A percentile compares a stretch with the other conserved stretches of the same genome.
These are phyloP conservation scores for Agaricales sp. DNA, from an alignment of 1,284 basidiomycete genomes.

Conservation along the genomic window DNA sequence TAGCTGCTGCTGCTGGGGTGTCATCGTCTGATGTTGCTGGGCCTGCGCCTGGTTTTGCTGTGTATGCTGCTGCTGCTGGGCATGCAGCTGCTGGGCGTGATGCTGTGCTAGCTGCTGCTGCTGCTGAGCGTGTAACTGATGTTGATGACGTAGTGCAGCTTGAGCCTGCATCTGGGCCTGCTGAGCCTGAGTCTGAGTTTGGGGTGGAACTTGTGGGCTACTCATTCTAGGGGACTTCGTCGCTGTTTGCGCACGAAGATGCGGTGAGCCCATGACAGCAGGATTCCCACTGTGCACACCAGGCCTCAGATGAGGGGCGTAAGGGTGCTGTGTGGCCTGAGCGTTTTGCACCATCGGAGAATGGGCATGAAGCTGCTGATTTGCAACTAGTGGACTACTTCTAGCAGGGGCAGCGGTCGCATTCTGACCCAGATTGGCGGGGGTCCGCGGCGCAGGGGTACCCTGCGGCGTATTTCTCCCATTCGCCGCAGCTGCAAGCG, in stretches of 20 bases:
- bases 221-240: constrained; percentile 13
- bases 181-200: too few relatives aligned
- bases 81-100: constrained; percentile 7
- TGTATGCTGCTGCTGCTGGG: constrained; percentile 1
- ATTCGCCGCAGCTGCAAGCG: too few relatives aligned
- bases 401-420: too few relatives aligned
- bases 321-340: constrained; percentile 10
- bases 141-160: constrained; percentile 13
- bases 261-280: constrained; percentile 16
- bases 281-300: too few relatives aligned
- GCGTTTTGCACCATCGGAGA: constrained; percentile 3
- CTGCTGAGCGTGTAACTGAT: constrained; percentile 12
- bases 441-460: too few relatives aligned
- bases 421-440: too few relatives aligned
- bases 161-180: too few relatives aligned
- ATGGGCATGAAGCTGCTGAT: too few relatives aligned
- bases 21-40: constrained; percentile 11
- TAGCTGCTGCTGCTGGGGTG: too few relatives aligned
- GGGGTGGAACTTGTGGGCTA: constrained; percentile 9
- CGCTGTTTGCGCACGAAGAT: constrained; percentile 16
- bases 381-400: too few relatives aligned
- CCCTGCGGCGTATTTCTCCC: constrained; percentile 2
- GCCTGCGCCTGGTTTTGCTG: constrained; percentile 9
- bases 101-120: constrained; percentile 12
- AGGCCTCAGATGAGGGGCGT: too few relatives aligned